Evolutionary conservation across 305 asterid genomes (phyloP), one percentile per base, ranked within the genome.

Genomic region (Fraxinus xanthoxyloides): DNA sequence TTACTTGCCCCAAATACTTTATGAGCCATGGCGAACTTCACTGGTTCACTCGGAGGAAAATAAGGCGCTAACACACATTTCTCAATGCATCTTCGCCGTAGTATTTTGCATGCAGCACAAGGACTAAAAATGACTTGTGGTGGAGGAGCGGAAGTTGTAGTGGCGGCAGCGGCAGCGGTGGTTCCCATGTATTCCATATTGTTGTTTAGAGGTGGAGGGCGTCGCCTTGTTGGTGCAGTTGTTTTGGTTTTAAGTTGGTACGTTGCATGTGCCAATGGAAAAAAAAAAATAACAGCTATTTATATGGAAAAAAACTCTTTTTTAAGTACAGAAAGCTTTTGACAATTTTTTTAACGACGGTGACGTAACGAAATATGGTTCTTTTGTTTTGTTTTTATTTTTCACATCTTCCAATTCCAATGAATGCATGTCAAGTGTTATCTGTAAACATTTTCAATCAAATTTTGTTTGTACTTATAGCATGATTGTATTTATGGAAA

Each of bases 91-190:
- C 96, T 80, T 31, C 97, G 91, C 17, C 96, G 91, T 76, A 93
- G 97, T 30, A 88, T 91, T 85, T 90, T 93, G 92, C 97, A 93
- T 13, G 94, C 97, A 0, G 97, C 97, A 26, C 97, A 93, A 0
- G 95, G 95, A 17, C 89, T 89, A 9, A 82, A 78, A 69, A 85
- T 82, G 36, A 81, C 87, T 12, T 70, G 80, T n/a, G 85, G 48
- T 1, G 88, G 69, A 8, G 40, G 65, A 70, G 12, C 26, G 3
- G 90, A 69, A 7, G 17, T 10, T 43, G 83, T 15, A 15, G 59
- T 48, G 59, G 59, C 6, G 21, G 59, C 19, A 4, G 21, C n/a
- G 54, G 46, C 46, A 7, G 10, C 46, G 46, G 46, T 1, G 17
- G 59, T 15, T 48, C 19, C 59, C 59, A 15, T 13, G 2, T 48